Conservation (phyloP, 2,329 filamentous ascomycete genomes). For the Macroventuria anomochaeta region DNA sequence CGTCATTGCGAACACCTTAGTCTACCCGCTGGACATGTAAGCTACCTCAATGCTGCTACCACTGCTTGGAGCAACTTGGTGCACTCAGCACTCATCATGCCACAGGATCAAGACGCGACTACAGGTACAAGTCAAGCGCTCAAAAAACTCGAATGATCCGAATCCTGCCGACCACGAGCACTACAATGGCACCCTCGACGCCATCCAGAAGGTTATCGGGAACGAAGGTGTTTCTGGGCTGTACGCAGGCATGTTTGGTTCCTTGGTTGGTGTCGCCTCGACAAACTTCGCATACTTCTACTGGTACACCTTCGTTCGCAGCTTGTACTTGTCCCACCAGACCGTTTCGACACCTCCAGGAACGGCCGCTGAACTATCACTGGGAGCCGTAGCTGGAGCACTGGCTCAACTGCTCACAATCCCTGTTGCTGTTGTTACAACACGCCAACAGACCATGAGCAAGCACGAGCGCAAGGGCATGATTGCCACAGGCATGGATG, state of each 20-base stretch:
- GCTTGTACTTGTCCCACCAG: conserved; percentile 71
- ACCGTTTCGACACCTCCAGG: conserved; percentile 70
- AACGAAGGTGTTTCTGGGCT: conserved; percentile 82
- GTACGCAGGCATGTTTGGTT: conserved; percentile 86
- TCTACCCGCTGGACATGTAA: conserved; percentile 97
- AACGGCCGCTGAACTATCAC: conserved; percentile 79
- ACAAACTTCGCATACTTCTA: conserved; percentile 99
- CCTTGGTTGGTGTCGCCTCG: conserved; percentile 88
- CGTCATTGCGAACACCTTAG: conserved; percentile 90
- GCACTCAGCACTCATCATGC: conserved; percentile 10
- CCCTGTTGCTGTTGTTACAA: conserved; percentile 93
- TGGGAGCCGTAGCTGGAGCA: conserved; percentile 88
- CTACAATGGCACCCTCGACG: conserved; percentile 88
- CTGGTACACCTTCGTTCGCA: conserved; percentile 91
- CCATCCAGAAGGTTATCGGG: conserved; percentile 80
- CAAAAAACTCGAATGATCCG: conserved; percentile 48
- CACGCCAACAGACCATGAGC: conserved; percentile 90
- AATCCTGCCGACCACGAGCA: conserved; percentile 65
- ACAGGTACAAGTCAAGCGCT: conserved; percentile 85
- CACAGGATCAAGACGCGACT: conserved; percentile 92
- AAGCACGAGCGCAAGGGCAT: conserved; percentile 86
- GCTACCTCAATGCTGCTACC: conserved; percentile 48
- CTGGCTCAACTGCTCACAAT: conserved; percentile 96
- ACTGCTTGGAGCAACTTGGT: background rate
- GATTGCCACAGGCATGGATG: conserved; percentile 84